A percentile compares a stretch with the other conserved stretches of the same genome.
phyloP scores from a whole-genome alignment of 2,329 filamentous ascomycete genomes.

The Neonectria magnoliae region DNA sequence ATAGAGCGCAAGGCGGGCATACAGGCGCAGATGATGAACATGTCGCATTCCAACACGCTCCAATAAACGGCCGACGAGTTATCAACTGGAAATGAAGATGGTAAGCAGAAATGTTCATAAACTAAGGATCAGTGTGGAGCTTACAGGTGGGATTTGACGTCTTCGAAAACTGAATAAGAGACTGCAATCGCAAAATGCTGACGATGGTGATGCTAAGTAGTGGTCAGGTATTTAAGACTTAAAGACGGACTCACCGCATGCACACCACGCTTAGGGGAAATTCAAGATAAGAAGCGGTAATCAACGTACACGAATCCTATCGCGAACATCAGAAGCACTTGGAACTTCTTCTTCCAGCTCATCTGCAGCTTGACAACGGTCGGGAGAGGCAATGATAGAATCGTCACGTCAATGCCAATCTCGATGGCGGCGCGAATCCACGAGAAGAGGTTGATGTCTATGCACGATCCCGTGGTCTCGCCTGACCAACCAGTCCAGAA shows the following conservation, averaged over 20 bases:
- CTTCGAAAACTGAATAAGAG: background rate
- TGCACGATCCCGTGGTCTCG: slow-evolving; percentile 12
- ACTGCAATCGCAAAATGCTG: slow-evolving; percentile 3
- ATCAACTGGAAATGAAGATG: background rate
- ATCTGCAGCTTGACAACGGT: slow-evolving; percentile 19
- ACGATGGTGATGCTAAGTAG: slow-evolving; percentile 2
- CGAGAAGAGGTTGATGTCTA: slow-evolving; percentile 24
- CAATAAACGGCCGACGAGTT: slow-evolving; percentile 23
- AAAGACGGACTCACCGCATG: no score
- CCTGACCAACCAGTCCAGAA: slow-evolving; percentile 20
- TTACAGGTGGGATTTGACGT: slow-evolving; percentile 8
- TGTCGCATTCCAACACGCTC: slow-evolving; percentile 22
- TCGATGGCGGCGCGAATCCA: slow-evolving; percentile 24
- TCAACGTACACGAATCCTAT: slow-evolving; percentile 12
- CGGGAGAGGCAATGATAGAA: slow-evolving; percentile 13
- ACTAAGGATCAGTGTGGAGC: background rate
- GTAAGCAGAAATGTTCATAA: background rate
- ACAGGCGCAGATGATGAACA: slow-evolving; percentile 24
- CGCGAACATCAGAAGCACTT: slow-evolving; percentile 17
- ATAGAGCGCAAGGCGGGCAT: slow-evolving; percentile 15
- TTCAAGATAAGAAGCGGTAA: background rate
- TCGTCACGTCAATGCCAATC: slow-evolving; percentile 20
- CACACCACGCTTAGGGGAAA: background rate
- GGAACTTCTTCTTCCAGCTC: slow-evolving; percentile 22
- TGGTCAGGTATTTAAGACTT: background rate